Base-by-base conservation (phyloP, 148 eudicot genomes). In the Chenopodium suecicum region DNA sequence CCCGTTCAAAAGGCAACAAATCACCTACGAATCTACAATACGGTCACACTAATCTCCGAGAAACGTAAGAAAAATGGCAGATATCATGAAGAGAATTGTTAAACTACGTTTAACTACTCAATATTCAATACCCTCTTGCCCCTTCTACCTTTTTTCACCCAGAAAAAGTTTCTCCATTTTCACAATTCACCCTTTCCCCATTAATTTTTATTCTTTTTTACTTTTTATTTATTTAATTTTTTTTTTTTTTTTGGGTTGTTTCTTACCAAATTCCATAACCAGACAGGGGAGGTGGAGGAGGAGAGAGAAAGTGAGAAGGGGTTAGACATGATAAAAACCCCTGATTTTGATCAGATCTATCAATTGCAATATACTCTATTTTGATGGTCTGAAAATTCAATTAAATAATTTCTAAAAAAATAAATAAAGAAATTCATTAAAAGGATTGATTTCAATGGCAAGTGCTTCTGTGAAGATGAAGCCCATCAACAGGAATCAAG, bases 381-480 rank as follows among this genome's bases (percentile, higher is more conserved):
- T 82, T 71, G 44, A 10, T 27, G 9, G 7, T 52, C 66, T 12
- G 67, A 34, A 23, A 52, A 68, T 19, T 47, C 54, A 50, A 50
- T 44, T 25, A 3, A 27, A n/a, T 9, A 19, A 68, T 41, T n/a
- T n/a, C 22, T 20, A 34, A n/a, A 12, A 58, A 60, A 58, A 11
- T 0, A 70, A 3, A 29, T 17, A 1, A 23, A 23, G 4, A 23
- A 48, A 16, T 23, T 19, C n/a, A 2, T 64, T 64, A 16, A 32
- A 10, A 11, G 2, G 13, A 23, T 11, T 20, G 19, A 70, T 37
- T 80, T 46, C 65, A 65, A 84, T 84, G 86, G 66, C 83, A 81
- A 81, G 83, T 84, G 34, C 78, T 60, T 34, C 62, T 17, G 83
- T 76, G 78, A 84, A 80, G 86, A 12, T 79, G 81, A 84, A 84